phyloP scores from a whole-genome alignment of 164 flowering plant species.

The Tinospora cordifolia region DNA sequence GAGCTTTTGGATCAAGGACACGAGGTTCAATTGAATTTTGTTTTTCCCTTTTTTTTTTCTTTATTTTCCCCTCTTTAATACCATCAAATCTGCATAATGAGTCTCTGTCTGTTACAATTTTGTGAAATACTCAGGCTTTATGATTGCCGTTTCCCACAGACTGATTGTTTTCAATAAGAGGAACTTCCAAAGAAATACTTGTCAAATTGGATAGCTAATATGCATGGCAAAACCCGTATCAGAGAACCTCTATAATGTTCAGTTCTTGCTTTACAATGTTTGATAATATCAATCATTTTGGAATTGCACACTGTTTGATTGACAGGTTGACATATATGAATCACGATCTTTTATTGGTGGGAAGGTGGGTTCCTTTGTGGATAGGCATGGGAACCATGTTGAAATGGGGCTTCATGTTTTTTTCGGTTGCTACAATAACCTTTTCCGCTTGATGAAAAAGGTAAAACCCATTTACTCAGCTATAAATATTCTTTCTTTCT shows the following conservation, averaged over 20 bases:
- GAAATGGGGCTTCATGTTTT: slow-evolving; percentile 99
- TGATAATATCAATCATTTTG: background rate
- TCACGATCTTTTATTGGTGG: slow-evolving; percentile 92
- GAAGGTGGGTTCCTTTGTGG: slow-evolving; percentile 94
- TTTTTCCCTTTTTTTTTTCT: background rate
- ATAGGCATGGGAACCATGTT: slow-evolving; percentile 82
- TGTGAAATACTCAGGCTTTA: background rate
- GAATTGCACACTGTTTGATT: slow-evolving; percentile 11
- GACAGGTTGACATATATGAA: slow-evolving; percentile 93
- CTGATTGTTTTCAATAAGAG: background rate
- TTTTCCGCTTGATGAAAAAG: slow-evolving; percentile 97
- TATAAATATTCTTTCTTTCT: background rate
- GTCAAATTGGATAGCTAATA: background rate
- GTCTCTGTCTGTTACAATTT: background rate
- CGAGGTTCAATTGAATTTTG: slow-evolving; percentile 49
- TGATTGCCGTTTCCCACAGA: background rate
- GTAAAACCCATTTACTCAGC: slow-evolving; percentile 27
- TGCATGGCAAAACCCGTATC: background rate
- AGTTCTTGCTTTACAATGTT: background rate
- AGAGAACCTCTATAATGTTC: slow-evolving; percentile 1
- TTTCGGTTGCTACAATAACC: slow-evolving; percentile 94
- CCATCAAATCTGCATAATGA: background rate
- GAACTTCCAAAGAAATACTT: background rate
- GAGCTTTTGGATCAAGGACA: slow-evolving; percentile 99
- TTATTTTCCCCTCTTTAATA: background rate